phyloP scores from a whole-genome alignment of 78 protist species.

The Chrysochromulina tobinii region DNA sequence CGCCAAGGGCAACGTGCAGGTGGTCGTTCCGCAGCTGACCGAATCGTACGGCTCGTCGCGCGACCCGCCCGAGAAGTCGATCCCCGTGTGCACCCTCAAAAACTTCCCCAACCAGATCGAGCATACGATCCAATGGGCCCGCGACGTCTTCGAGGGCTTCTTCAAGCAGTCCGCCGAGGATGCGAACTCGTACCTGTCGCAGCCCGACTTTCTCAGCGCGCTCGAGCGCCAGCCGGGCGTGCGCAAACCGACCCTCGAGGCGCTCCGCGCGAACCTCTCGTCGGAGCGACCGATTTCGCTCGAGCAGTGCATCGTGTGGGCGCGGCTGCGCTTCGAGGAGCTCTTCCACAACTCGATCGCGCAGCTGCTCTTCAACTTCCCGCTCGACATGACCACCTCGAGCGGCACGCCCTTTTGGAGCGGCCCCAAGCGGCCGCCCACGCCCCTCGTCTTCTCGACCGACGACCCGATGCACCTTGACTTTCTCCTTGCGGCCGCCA shows the following conservation, averaged over 20 bases:
- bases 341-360: slow-evolving; percentile 90
- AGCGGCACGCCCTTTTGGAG: slow-evolving; percentile 52
- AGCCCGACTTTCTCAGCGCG: slow-evolving; percentile 40
- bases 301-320: slow-evolving; percentile 96
- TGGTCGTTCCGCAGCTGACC: slow-evolving; percentile 70
- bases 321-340: slow-evolving; percentile 89
- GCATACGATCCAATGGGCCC: slow-evolving; percentile 71
- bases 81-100: slow-evolving; percentile 76
- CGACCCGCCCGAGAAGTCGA: slow-evolving; percentile 78
- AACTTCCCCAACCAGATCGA: slow-evolving; percentile 74
- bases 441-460: slow-evolving; percentile 78
- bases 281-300: slow-evolving; percentile 62
- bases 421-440: slow-evolving; percentile 71
- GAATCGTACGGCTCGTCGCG: slow-evolving; percentile 70
- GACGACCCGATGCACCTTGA: slow-evolving; percentile 73
- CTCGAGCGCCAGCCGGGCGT: slow-evolving; percentile 51
- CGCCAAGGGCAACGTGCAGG: slow-evolving; percentile 69
- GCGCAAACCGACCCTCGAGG: slow-evolving; percentile 56
- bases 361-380: slow-evolving; percentile 94
- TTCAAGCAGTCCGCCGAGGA: slow-evolving; percentile 70
- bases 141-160: slow-evolving; percentile 77
- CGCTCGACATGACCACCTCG: slow-evolving; percentile 82
- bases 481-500: slow-evolving; percentile 88
- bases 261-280: slow-evolving; percentile 43
- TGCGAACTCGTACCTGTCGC: slow-evolving; percentile 75